Percentiles rank a stretch among this genome's conserved stretches.
Evolutionary conservation across 2,329 filamentous ascomycete genomes (phyloP).

Genomic region (Fusarium subtropicale): DNA sequence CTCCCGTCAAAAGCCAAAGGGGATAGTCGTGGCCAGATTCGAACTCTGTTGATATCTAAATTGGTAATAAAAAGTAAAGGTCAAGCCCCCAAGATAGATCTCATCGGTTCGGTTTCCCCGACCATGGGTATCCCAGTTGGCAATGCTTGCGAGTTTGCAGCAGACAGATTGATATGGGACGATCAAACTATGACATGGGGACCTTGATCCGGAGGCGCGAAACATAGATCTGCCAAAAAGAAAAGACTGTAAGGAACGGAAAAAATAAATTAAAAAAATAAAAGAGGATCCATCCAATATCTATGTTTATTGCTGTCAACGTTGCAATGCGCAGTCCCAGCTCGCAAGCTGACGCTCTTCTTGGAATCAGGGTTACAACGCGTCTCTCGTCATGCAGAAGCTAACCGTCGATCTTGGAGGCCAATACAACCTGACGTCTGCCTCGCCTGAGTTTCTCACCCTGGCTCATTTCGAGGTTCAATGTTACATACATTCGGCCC

Average conservation of each 20-base stretch:
- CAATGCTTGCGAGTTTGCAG: constrained; percentile 18
- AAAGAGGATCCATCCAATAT: constrained; percentile 25
- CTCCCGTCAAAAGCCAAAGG: constrained; percentile 13
- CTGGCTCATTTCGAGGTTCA: constrained; percentile 14
- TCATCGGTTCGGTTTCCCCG: constrained; percentile 3
- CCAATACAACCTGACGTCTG: constrained; percentile 23
- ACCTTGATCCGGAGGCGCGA: constrained; percentile 3
- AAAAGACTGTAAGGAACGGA: constrained; percentile 11
- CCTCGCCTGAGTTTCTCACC: constrained; percentile 34
- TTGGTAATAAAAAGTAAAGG: neutral
- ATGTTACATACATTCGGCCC: constrained; percentile 3
- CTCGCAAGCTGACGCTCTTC: constrained; percentile 31
- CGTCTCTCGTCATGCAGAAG: neutral
- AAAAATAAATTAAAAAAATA: neutral
- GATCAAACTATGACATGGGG: constrained; percentile 27
- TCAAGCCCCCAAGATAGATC: neutral
- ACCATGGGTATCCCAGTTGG: constrained; percentile 10
- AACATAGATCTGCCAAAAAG: constrained; percentile 20
- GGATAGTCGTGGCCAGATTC: neutral
- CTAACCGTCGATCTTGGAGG: constrained; percentile 6
- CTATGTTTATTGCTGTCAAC: constrained; percentile 10
- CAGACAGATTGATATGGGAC: constrained; percentile 5
- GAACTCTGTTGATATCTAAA: neutral
- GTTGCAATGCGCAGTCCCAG: constrained; percentile 16
- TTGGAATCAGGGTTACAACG: constrained; percentile 23